phyloP scores from a whole-genome alignment of 2,329 filamentous ascomycete genomes.

The Phialocephala sp. region DNA sequence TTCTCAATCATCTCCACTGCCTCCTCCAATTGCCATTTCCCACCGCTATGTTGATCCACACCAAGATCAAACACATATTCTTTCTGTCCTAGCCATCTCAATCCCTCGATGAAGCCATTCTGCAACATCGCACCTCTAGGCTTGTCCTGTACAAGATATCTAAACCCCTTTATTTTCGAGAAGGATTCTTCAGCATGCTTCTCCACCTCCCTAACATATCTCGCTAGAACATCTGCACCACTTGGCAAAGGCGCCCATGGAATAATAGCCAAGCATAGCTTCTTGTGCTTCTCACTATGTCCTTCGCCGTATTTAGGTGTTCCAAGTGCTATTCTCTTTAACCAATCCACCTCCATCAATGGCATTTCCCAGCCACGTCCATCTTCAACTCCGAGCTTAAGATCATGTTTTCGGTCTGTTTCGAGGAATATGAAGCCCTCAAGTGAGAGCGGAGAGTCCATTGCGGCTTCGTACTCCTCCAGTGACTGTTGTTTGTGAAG shows the following conservation, averaged over 20 bases:
- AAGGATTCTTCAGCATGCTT: conserved; percentile 66
- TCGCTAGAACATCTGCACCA: conserved; percentile 61
- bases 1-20: conserved; percentile 71
- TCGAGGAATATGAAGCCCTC: conserved; percentile 83
- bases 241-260: conserved; percentile 86
- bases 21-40: conserved; percentile 75
- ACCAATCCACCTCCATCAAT: conserved; percentile 73
- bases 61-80: conserved; percentile 81
- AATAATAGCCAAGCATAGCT: conserved; percentile 71
- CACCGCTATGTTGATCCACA: conserved; percentile 79
- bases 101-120: conserved; percentile 65
- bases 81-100: conserved; percentile 68
- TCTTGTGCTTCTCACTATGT: conserved; percentile 56
- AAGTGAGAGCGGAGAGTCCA: conserved; percentile 48
- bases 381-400: conserved; percentile 52
- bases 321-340: conserved; percentile 70
- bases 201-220: conserved; percentile 68
- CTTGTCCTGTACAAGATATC: conserved; percentile 84
- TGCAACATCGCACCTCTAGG: conserved; percentile 67
- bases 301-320: conserved; percentile 62
- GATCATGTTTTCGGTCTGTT: conserved; percentile 73
- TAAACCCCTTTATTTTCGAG: conserved; percentile 75
- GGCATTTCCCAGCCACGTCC: conserved; percentile 68
- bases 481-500: conserved; percentile 48
- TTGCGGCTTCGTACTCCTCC: conserved; percentile 40